Conservation (phyloP, 495 filamentous ascomycete genomes). For the Podospora didyma region DNA sequence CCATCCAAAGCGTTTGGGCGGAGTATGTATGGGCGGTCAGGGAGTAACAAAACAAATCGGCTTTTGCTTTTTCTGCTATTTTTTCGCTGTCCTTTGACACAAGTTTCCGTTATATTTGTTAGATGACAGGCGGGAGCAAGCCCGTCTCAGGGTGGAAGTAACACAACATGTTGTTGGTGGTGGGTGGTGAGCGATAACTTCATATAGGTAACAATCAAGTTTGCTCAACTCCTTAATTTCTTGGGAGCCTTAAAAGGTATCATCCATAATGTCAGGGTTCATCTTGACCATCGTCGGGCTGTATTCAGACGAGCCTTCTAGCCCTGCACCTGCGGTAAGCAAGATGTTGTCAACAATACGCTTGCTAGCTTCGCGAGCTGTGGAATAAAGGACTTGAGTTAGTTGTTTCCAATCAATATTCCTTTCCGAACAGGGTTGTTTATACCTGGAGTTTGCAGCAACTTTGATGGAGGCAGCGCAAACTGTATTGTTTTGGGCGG, state of each 20-base stretch:
- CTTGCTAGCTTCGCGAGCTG: slow-evolving; percentile 84
- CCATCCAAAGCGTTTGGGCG: no score
- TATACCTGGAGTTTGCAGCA: slow-evolving; percentile 89
- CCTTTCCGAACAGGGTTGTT: slow-evolving; percentile 1
- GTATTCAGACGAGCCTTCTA: slow-evolving; percentile 51
- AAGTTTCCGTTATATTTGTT: not conserved
- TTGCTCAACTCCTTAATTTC: not conserved
- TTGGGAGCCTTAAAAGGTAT: slow-evolving; percentile 58
- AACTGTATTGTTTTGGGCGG: slow-evolving; percentile 99
- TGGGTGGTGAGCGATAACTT: no score
- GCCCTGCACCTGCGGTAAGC: slow-evolving; percentile 73
- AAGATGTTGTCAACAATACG: slow-evolving; percentile 90
- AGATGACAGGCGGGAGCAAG: not conserved
- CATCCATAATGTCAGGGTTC: slow-evolving; percentile 60
- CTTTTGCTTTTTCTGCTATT: no score
- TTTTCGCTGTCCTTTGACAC: no score
- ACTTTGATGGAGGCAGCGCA: slow-evolving; percentile 75
- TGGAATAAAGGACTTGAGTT: not conserved
- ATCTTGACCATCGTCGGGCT: slow-evolving; percentile 75
- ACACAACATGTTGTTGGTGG: no score
- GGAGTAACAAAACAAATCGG: no score
- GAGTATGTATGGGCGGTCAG: no score
- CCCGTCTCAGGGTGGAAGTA: not conserved
- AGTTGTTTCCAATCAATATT: no score
- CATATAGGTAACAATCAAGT: no score